Base-by-base conservation (phyloP, 2,329 filamentous ascomycete species). In the Volutella citrinella region DNA sequence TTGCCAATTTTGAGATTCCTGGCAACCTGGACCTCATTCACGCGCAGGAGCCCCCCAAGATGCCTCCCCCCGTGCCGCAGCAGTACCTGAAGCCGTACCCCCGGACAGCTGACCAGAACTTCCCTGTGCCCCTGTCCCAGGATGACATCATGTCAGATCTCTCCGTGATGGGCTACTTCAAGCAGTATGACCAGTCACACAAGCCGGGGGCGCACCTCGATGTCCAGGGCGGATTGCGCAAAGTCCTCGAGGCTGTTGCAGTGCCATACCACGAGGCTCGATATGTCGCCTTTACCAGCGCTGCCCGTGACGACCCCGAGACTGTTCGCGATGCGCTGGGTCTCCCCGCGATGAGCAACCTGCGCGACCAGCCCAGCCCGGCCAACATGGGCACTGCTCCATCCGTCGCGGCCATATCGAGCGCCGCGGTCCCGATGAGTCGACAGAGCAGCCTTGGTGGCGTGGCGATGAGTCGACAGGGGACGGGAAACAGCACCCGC, bases 41-140 rank as follows among this genome's bases (percentile, higher is more conserved):
- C 27, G 65, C 65, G 5, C 68, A 71, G 19, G 76, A 79, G 51
- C 74, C 62, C 8, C 66, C 76, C 31, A 78, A 75, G 60, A 69
- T 80, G 55, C 76, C 76, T 9, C 72, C 75, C 1, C 64, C 71
- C 8, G 70, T 76, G 24, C 73, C 75, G 24, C 69, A 70, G 33
- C 75, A 75, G 33, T 80, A 80, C 43, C 72, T 76, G 40, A 79
- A 78, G 62, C 69, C 72, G 11, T 75, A 76, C 40, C 65, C 70
- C 27, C 66, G 72, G 38, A 66, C 69, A 28, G 63, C 67, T 10
- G 76, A 80, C 39, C 72, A 73, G 41, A 79, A 78, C 54, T 74
- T 72, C 19, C 75, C 76, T 3, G 64, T 67, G 1, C 60, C 68
- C 12, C 59, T 80, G 16, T 64, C 67, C 10, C 52, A 62, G 6